A percentile compares a stretch with the other conserved stretches of the same genome.
Conservation (phyloP, 179 eudicot species). For the Beta corolliflora region DNA sequence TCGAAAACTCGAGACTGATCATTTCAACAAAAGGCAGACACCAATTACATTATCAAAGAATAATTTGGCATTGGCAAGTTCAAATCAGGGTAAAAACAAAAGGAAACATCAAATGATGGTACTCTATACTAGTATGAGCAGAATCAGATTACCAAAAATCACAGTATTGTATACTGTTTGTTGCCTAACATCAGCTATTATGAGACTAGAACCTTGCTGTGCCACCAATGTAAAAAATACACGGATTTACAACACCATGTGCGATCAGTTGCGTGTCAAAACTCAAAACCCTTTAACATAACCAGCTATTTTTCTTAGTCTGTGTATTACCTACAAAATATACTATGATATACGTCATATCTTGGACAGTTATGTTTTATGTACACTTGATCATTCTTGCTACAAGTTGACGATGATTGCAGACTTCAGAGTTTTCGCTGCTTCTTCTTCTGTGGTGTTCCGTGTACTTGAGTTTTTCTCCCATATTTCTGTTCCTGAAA, state of each 20-base stretch:
- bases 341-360: conserved; percentile 13
- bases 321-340: conserved; percentile 25
- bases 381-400: conserved; percentile 22
- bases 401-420: background rate
- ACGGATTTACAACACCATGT: conserved; percentile 24
- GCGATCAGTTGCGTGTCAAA: conserved; percentile 13
- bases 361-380: conserved; percentile 22
- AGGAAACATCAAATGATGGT: background rate
- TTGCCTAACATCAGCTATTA: background rate
- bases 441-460: conserved; percentile 80
- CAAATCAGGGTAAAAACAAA: no score
- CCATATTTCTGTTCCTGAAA: conserved; percentile 67
- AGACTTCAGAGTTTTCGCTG: conserved; percentile 27
- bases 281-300: conserved; percentile 1
- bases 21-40: no score
- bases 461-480: conserved; percentile 69
- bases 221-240: background rate
- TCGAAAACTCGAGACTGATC: no score
- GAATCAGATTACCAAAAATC: background rate
- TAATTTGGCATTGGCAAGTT: no score
- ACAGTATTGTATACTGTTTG: background rate
- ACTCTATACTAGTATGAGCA: background rate
- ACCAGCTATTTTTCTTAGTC: conserved; percentile 11
- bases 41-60: no score
- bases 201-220: conserved; percentile 1